Base-by-base conservation (phyloP, 805 yeast species). In the Pichia eremophila region DNA sequence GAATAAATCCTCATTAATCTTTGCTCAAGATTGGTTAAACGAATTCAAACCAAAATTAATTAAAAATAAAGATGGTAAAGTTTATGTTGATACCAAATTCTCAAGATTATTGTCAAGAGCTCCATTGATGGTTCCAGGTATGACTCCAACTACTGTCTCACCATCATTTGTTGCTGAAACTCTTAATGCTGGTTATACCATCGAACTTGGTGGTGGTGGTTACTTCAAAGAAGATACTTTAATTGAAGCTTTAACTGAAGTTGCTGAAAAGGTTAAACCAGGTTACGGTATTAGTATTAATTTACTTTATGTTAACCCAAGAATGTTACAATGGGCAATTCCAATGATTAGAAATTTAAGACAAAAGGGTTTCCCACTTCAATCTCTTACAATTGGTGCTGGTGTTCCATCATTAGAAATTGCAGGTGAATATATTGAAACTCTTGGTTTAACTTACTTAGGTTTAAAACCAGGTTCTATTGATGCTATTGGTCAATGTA, bases 151-250 rank as follows among this genome's bases (percentile, higher is more conserved):
- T 40, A 93, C 99, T 32, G 97, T 90, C 48, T 83, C 86, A 56
- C 93, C 98, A 42, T 90, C 86, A 53, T 90, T 93, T 60, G 95
- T 93, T 49, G 84, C 95, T 52, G 95, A 96, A 32, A 83, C 97
- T 29, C 77, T 90, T 62, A 89, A 90, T 64, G 89, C 98, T 44
- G 99, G 99, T 53, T 93, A 90, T 72, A 95, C 88, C 64, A 88
- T 91, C 61, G 99, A 93, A 73, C 77, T 93, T 61, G 99, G 95
- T 44, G 99, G 99, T 68, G 99, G 99, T 76, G 99, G 98, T 62
- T 93, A 93, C 70, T 93, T 91, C 69, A 66, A 73, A 50, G 83
- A 95, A 53, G 66, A 64, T 10, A 73, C 73, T 60, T 81, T 93
- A 82, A 79, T 83, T 46, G 64, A 63, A 28, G 97, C 97, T 39